Conservation (phyloP, 129 eudicot genomes). For the Flaveria trinervia region DNA sequence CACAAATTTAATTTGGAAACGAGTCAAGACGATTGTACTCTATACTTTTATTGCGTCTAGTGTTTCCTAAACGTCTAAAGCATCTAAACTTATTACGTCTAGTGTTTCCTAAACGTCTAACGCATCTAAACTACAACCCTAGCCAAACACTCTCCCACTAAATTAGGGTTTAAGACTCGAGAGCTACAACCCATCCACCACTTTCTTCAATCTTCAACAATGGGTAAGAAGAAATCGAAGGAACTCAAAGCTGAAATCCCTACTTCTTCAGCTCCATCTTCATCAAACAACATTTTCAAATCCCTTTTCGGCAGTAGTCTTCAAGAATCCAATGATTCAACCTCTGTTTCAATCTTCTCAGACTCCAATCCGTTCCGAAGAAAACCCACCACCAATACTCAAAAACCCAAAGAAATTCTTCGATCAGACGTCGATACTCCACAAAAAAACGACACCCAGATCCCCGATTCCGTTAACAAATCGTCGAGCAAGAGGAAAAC, state of each 20-base stretch:
- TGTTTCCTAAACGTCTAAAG: no score
- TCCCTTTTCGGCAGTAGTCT: constrained; percentile 60
- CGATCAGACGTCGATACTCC: constrained; percentile 24
- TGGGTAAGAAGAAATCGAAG: constrained; percentile 49
- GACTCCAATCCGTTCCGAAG: constrained; percentile 67
- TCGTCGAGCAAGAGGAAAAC: no score
- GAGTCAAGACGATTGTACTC: no score
- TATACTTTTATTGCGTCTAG: no score
- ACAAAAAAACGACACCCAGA: constrained; percentile 17
- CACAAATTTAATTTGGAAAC: no score
- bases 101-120: no score
- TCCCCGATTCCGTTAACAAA: constrained; percentile 25
- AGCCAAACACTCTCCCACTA: constrained; percentile 6
- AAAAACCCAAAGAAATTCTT: constrained; percentile 24
- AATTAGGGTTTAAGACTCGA: constrained; percentile 29
- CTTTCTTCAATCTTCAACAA: constrained; percentile 10
- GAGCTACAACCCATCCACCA: constrained; percentile 1
- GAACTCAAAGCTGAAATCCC: constrained; percentile 37
- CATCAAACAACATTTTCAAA: constrained; percentile 57
- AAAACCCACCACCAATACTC: constrained; percentile 42
- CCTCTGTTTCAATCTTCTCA: constrained; percentile 62
- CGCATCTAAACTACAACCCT: not conserved
- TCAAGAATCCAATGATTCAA: constrained; percentile 29
- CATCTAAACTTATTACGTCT: no score
- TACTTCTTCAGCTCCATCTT: constrained; percentile 23